Evolutionary conservation across 495 filamentous ascomycete genomes (phyloP).

Genomic region (Aeminium ludgeri): DNA sequence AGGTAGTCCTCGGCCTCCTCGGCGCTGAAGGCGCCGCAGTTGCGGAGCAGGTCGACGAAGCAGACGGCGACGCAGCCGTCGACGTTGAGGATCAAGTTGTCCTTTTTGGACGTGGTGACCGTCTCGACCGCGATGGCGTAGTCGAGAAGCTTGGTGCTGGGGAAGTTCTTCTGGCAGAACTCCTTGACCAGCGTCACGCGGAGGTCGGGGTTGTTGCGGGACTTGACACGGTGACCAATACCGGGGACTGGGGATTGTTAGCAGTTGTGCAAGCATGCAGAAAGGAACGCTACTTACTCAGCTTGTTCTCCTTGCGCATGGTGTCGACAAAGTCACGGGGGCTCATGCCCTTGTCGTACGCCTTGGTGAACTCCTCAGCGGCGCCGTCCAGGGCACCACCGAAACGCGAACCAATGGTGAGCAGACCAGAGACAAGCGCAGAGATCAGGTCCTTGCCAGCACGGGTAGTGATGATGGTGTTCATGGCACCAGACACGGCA

Average conservation of each 20-base stretch:
- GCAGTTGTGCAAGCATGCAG: not conserved
- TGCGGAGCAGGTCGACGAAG: constrained; percentile 93
- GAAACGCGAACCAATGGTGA: constrained; percentile 96
- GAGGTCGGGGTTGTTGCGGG: constrained; percentile 97
- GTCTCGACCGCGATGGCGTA: constrained; percentile 96
- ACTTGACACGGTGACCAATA: constrained; percentile 98
- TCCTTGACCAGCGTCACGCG: constrained; percentile 99
- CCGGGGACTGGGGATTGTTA: constrained; percentile 49
- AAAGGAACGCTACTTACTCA: constrained; percentile 41
- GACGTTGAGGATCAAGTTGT: constrained; percentile 98
- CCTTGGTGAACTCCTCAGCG: constrained; percentile 95
- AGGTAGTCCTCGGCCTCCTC: constrained; percentile 77
- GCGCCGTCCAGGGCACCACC: constrained; percentile 96
- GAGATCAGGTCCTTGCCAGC: constrained; percentile 97
- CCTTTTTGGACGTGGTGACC: constrained; percentile 98
- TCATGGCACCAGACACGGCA: constrained; percentile 98
- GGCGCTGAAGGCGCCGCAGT: constrained; percentile 84
- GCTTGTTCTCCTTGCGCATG: constrained; percentile 99
- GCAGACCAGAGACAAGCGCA: constrained; percentile 82
- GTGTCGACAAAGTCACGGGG: constrained; percentile 97
- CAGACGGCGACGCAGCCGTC: constrained; percentile 96
- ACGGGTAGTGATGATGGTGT: constrained; percentile 99
- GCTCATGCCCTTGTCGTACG: constrained; percentile 92
- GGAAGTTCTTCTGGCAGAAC: constrained; percentile 93
- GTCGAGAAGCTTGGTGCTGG: constrained; percentile 88